Conservation (phyloP, 2,329 filamentous ascomycete genomes). For the Metarhizium album region DNA sequence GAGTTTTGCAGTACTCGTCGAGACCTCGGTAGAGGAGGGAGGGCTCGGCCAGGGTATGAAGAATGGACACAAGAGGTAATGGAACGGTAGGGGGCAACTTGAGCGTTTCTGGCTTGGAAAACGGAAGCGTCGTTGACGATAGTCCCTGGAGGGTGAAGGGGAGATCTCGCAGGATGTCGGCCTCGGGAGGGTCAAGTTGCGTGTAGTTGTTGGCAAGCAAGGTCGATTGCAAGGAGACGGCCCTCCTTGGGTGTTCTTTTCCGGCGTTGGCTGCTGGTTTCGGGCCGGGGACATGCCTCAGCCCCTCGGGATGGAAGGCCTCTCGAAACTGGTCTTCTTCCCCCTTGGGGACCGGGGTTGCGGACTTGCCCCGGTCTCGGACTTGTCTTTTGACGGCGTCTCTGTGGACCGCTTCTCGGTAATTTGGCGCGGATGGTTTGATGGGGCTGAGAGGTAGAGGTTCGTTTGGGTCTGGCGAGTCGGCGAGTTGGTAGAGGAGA, state of each 20-base stretch:
- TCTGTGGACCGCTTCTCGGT: conserved; percentile 25
- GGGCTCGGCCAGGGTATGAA: conserved; percentile 86
- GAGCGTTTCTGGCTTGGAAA: conserved; percentile 56
- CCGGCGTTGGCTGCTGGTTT: conserved; percentile 25
- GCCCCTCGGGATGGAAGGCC: conserved; percentile 43
- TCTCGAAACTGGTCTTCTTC: conserved; percentile 41
- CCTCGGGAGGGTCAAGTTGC: conserved; percentile 52
- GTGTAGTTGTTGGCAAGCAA: conserved; percentile 46
- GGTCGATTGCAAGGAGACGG: conserved; percentile 46
- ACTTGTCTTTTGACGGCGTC: conserved; percentile 27
- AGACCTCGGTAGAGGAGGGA: conserved; percentile 82
- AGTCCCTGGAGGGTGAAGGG: conserved; percentile 90
- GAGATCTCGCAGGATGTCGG: conserved; percentile 62
- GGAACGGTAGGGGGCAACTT: conserved; percentile 72
- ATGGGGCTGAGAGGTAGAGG: conserved; percentile 35
- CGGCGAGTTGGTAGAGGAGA: conserved; percentile 73
- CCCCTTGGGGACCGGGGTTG: conserved; percentile 24
- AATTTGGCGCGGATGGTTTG: conserved; percentile 27
- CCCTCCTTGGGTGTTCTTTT: conserved; percentile 29
- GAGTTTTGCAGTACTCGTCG: conserved; percentile 69
- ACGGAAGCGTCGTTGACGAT: conserved; percentile 75
- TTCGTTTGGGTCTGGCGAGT: conserved; percentile 48
- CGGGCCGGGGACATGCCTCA: conserved; percentile 32
- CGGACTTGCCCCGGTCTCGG: conserved; percentile 25
- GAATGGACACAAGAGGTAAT: conserved; percentile 70